Conservation (phyloP, 148 eudicot genomes). For the Bassia scoparia region DNA sequence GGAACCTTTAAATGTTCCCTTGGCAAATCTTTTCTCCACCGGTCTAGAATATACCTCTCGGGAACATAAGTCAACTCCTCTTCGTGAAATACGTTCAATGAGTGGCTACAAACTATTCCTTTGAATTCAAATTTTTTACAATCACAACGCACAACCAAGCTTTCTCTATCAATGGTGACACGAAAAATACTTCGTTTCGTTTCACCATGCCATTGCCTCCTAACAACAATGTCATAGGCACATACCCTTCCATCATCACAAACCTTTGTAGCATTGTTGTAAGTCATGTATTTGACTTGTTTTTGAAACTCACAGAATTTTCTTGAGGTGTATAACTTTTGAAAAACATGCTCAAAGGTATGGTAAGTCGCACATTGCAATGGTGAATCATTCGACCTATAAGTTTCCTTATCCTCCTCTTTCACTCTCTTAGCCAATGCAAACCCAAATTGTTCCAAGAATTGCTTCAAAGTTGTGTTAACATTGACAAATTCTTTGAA, state of each 20-base stretch:
- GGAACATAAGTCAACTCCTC: slow-evolving; percentile 1
- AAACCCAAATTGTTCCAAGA: neutral
- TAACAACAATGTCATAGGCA: neutral
- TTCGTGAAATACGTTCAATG: neutral
- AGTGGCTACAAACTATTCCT: slow-evolving; percentile 9
- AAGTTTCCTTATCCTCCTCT: neutral
- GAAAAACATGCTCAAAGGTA: slow-evolving; percentile 7
- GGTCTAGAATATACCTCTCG: neutral
- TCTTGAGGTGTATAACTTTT: neutral
- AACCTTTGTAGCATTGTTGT: neutral
- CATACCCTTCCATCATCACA: neutral
- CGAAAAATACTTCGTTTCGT: neutral
- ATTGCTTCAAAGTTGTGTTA: neutral
- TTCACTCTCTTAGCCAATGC: neutral
- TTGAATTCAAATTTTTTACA: slow-evolving; percentile 3
- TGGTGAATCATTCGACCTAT: neutral
- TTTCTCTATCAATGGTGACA: neutral
- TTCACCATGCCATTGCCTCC: neutral
- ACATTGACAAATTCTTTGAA: neutral
- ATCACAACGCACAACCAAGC: neutral
- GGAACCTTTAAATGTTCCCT: neutral
- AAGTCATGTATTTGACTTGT: neutral
- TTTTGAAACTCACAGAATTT: neutral
- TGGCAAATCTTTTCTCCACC: slow-evolving; percentile 6
- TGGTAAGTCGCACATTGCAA: neutral